Base-by-base conservation (phyloP, 1,139 yeast genomes). In the Sporopachydermia cereana region DNA sequence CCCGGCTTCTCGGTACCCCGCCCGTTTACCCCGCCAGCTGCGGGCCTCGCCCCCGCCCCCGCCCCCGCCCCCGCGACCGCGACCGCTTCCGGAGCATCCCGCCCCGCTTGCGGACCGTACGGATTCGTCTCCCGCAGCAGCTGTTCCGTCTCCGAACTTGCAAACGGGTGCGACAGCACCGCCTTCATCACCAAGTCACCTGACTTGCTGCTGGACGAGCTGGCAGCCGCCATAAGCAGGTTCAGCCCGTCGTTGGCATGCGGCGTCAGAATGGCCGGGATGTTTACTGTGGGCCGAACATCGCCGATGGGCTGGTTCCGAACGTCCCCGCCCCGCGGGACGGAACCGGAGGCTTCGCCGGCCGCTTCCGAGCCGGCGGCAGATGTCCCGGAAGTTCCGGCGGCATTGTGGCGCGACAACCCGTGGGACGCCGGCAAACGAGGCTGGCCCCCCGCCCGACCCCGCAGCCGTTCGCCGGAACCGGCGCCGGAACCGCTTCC, bases 111-210 rank as follows among this genome's bases (percentile, higher is more conserved):
- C 14, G 29, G 7, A 7, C 29, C 29, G 29, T 25, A 25, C 7
- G 14, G 7, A 7, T 14, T 25, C 12, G 12, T 25, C 14, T 7
- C 29, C 14, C 29, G 7, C 14, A 25, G 12, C 17, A 34, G 17
- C n/a, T 16, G 20, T n/a, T 50, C 54, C 3, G 54, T 7, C 17
- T 34, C 17, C 20, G 9, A 12, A 39, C 25, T 22, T 24, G 20
- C 30, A 14, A 23, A 41, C 12, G 39, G 39, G 39, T 34, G 39
- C 12, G 39, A 34, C 9, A 34, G 17, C 39, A 34, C 39, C 12
- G 39, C 39, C 17, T 34, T 34, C 39, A 34, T 16, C 22, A 34
- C 9, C 18, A 20, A 7, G 17, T 34, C 22, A 7, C 22, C 22
- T n/a, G 39, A 7, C 9, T n/a, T 34, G 9, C 22, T 34, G 18